Percentiles rank a stretch among this genome's conserved stretches.
Conservation (phyloP, 2,329 filamentous ascomycete genomes). For the Talaromyces sp. region DNA sequence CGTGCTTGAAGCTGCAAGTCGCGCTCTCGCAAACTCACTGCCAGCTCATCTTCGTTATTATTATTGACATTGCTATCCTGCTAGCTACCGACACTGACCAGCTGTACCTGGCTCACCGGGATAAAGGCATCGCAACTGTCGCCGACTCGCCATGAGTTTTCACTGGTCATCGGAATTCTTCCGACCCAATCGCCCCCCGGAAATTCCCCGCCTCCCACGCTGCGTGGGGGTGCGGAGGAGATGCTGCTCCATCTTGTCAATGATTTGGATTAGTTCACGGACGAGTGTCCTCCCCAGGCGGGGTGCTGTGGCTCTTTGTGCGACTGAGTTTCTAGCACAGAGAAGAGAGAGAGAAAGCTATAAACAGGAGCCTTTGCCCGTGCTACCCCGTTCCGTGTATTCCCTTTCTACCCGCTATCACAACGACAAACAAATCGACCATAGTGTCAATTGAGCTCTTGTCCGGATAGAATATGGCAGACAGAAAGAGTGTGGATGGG, state of each 20-base stretch:
- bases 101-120: too few relatives aligned
- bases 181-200: background rate
- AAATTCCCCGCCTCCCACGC: background rate
- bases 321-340: background rate
- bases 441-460: background rate
- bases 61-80: too few relatives aligned
- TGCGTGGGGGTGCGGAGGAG: background rate
- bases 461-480: background rate
- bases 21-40: too few relatives aligned
- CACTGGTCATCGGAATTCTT: background rate
- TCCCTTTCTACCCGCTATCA: background rate
- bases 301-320: background rate
- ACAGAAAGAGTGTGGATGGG: conserved; percentile 2
- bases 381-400: background rate
- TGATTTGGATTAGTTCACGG: background rate
- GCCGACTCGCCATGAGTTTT: too few relatives aligned
- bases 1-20: too few relatives aligned
- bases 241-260: background rate
- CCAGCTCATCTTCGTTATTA: too few relatives aligned
- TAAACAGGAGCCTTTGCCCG: background rate
- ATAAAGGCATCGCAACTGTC: background rate
- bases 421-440: background rate
- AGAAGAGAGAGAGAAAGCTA: background rate
- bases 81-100: too few relatives aligned
- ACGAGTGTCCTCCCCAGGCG: background rate